Evolutionary conservation across 2,329 filamentous ascomycete species (phyloP), one percentile per base, ranked within the genome.

Genomic region (Penicillium polonicum): DNA sequence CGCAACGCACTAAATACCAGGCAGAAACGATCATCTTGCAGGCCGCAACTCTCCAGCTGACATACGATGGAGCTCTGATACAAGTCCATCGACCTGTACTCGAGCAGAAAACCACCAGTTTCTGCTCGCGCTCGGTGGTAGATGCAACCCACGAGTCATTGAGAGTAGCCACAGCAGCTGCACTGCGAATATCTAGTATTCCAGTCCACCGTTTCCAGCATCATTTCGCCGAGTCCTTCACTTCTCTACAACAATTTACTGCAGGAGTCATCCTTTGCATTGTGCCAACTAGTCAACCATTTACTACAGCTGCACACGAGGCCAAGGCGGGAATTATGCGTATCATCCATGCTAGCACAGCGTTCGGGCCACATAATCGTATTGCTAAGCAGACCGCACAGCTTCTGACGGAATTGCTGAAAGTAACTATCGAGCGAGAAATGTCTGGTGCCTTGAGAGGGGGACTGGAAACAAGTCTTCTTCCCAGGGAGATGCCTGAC

Each of bases 261-360:
- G 65, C 65, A 8, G 65, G 65, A 1, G 59, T 65, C 15, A 66
- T 68, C 19, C 62, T 72, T 8, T 72, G 70, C 60, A 68, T 72
- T 36, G 57, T 66, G 15, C 69, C 70, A 15, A 70, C 65, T 3
- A 68, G 60, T 21, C 65, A 65, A 25, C 70, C 70, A 9, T 65
- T 67, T 46, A 71, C 68, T 35, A 45, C 58, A 33, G 59, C 62
- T 35, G 66, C 70, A 1, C 61, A 66, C 25, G 68, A 71, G n/a
- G 63, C 70, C 10, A 72, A 72, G 49, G 62, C 68, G 2, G 69
- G 69, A 4, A 64, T 70, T 6, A 55, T 72, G 39, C 59, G 65
- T 15, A 72, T 72, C 33, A 72, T 72, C 13, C 62, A 61, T 19
- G 63, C 67, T 1, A 65, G 65, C 38, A 54, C 62, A 23, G 57